Evolutionary conservation across 2,329 filamentous ascomycete genomes (phyloP), one percentile per base, ranked within the genome.

Genomic region (Herpotrichia juniperi): DNA sequence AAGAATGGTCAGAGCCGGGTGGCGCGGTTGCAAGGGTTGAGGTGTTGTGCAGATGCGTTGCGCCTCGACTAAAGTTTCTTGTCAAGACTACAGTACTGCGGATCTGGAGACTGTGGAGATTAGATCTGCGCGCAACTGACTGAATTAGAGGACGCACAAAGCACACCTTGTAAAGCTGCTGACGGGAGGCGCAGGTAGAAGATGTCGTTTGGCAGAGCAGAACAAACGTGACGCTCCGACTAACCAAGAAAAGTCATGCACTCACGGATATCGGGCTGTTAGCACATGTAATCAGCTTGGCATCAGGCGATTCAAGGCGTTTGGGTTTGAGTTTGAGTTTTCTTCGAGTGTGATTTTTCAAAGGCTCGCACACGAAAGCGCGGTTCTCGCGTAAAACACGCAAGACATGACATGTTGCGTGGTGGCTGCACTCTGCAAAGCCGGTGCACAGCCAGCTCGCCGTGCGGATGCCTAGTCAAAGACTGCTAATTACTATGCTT

Each of bases 1-100:
- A 22, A 31, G 30, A 37, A 39, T 17, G 35, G 40, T 34, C 14
- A 26, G 17, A 19, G 25, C 47, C 40, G 53, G 16, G 34, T 37
- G 34, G 21, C 34, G 17, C 34, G 11, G 34, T 17, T 19, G 34
- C 34, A 37, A 37, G 34, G 16, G 34, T 17, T 17, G 3, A 37
- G 14, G n/a, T 7, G 17, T 37, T 37, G 7, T 17, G 9, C 14
- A 4, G 7, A 37, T 7, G 6, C 6, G 5, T 37, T 21, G n/a
- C 17, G 7, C 17, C 4, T 6, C 26, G 26, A 28, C 26, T 28
- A 28, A n/a, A n/a, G n/a, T n/a, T n/a, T n/a, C 26, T 28, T 28
- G 26, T 12, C 26, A 7, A 12, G 26, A 28, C 12, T 12, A 28
- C 26, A 12, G 26, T 12, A 12, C 7, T 28, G 26, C 7, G 7